Percentiles rank a stretch among this genome's conserved stretches.
Evolutionary conservation across 768 basidiomycete genomes (phyloP).

Genomic region (Lactarius vividus): DNA sequence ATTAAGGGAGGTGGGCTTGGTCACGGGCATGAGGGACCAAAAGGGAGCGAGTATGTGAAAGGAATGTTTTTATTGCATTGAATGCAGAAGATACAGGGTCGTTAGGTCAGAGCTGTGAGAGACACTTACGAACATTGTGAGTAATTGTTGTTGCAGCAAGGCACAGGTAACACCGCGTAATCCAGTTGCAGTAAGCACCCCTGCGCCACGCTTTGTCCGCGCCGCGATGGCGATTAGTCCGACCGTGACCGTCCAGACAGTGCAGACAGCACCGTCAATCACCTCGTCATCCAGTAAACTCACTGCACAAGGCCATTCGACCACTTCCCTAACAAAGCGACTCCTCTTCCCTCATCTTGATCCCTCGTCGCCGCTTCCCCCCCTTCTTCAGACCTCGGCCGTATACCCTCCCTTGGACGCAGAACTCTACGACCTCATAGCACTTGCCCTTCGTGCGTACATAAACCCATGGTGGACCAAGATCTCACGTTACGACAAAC

Average conservation of each 20-base stretch:
- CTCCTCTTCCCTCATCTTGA: conserved; percentile 60
- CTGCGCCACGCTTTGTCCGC: background rate
- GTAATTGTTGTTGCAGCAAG: background rate
- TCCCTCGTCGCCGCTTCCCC: conserved; percentile 46
- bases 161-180: background rate
- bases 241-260: background rate
- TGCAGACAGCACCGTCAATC: conserved; percentile 21
- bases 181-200: background rate
- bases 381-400: conserved; percentile 47
- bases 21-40: background rate
- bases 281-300: conserved; percentile 24
- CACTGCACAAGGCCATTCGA: conserved; percentile 2
- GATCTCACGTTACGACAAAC: conserved; percentile 78
- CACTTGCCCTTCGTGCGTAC: conserved; percentile 73
- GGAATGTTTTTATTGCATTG: conserved; percentile 12
- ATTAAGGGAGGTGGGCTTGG: background rate
- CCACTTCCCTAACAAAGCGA: conserved; percentile 36
- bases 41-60: conserved; percentile 7
- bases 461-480: conserved; percentile 87
- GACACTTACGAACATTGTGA: background rate
- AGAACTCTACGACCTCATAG: conserved; percentile 76
- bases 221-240: conserved; percentile 8
- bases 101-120: background rate
- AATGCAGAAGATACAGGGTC: background rate
- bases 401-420: conserved; percentile 56